Base-by-base conservation (phyloP, 2,329 filamentous ascomycete species). In the Leptographium wingfieldii region DNA sequence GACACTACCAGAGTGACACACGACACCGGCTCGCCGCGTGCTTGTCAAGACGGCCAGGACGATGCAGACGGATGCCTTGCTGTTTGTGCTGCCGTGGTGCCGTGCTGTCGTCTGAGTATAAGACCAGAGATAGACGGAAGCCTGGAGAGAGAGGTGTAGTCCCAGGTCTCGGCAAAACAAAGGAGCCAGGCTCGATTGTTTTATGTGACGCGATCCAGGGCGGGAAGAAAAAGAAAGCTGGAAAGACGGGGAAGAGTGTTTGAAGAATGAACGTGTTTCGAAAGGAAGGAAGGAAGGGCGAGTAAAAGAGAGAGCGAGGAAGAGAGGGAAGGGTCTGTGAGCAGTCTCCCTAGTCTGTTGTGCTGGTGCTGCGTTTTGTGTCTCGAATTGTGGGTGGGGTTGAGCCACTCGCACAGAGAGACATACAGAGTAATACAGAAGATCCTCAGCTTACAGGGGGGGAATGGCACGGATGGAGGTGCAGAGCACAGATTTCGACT, bases 281-380 rank as follows among this genome's bases (percentile, higher is more conserved):
- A 52, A 19, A 27, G 27, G 25, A 52, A 43, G 55, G 35, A 29
- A 27, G 46, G 35, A 63, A 14, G 58, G 54, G 46, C 19, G 48
- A 57, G 52, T 35, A 58, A 35, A 38, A 54, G 35, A 49, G 31
- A 54, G 40, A 31, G 46, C 53, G 27, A 25, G 51, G 35, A 38
- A 56, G n/a, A 33, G 35, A n/a, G 38, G 14, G 22, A 48, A 25
- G 25, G 56, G 59, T 60, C 58, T 33, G 51, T 35, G 57, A 52
- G 38, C 11, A 16, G 43, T 46, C 38, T 38, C 33, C 53, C 33
- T 33, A 33, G 53, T 38, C n/a, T 46, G 52, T 49, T 57, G 33
- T 57, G 58, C 64, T 68, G 68, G 64, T 72, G 72, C 72, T 71
- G 71, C 73, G 70, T 69, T 66, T 70, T 67, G 68, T 70, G 73